Evolutionary conservation across 805 yeast species (phyloP), one percentile per base, ranked within the genome.

Genomic region (Barnettozyma wickerhamii): DNA sequence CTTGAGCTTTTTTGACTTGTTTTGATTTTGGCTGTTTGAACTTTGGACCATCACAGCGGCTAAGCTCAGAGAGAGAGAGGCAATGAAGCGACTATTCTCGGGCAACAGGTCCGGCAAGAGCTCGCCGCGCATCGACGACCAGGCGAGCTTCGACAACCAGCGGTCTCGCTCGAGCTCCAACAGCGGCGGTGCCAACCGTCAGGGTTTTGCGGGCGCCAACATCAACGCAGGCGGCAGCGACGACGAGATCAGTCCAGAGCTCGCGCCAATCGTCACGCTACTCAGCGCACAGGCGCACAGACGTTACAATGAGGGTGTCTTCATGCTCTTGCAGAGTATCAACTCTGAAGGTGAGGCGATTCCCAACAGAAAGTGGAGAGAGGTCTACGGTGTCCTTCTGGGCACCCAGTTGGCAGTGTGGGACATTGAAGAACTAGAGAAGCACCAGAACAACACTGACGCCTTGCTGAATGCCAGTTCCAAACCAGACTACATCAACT

Each of bases 401-500:
- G 99, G 99, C 17, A 86, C 87, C 43, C 95, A 91, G 54, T 67
- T 93, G 46, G 95, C 97, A 0, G 76, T 87, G 47, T 93, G 98
- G 97, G 89, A 89, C 58, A 87, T 88, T 3, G 79, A 77, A 30
- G 72, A 72, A 42, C 58, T 85, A 42, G 77, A 81, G 12, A 71
- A 68, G 45, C 72, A 72, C 47, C 66, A 68, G 41, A 65, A 73
- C 41, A 49, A 56, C 30, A 50, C 63, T 0, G 74, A 71, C 19
- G 72, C 73, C 19, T 62, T 79, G 41, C 69, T 75, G 48, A 74
- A 69, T 38, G 75, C 80, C n/a, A 69, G 79, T 33, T 68, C 84
- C 15, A 84, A 83, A 52, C 96, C 98, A 12, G 77, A 80, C 40
- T 93, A 91, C 63, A 75, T 93, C 57, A 93, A 93, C 64, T 81